Base-by-base conservation (phyloP, 2,329 filamentous ascomycete species). In the Sporothrix phasma region DNA sequence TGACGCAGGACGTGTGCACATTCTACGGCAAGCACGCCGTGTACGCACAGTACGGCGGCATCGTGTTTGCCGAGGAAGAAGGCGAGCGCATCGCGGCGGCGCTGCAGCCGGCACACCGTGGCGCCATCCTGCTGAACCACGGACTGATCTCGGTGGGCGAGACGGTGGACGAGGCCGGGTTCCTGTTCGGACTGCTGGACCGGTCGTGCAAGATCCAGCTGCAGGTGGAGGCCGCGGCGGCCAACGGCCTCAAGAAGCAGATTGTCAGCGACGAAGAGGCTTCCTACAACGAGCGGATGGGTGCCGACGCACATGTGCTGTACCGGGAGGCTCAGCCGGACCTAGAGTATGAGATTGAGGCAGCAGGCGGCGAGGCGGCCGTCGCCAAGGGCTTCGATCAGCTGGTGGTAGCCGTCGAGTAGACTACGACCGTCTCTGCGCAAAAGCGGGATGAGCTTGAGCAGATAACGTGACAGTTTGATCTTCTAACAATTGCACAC, bases 101-200 rank as follows among this genome's bases (percentile, higher is more conserved):
- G 0, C 76, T 92, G 1, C 87, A 87, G 0, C 65, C 69, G 29
- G 73, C 77, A 0, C 82, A 82, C 68, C 88, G 81, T 72, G 87
- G 80, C 1, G 79, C 84, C 67, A 85, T 90, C 54, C 75, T 90
- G 60, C 78, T 86, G 68, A 91, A 90, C 72, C 88, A 91, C 73
- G 88, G 88, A 0, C 75, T 92, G 41, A 74, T 91, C 60, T 89
- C 86, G 0, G 87, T 89, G 0, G 88, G 88, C 3, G 70, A 73
- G 6, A 91, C 88, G 0, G 88, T 91, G 2, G 88, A 91, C 71
- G 88, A 91, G 73, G 88, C 88, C 1, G 85, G 84, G 0, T 91
- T 86, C 72, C 73, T 90, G 61, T 88, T 89, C 71, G 84, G 83
- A 0, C 75, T 88, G 51, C 79, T 90, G 72, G 88, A 91, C 73